These are phyloP conservation scores for Benincasa hispida DNA, from an alignment of 306 rosid species.

Conservation along the genomic window DNA sequence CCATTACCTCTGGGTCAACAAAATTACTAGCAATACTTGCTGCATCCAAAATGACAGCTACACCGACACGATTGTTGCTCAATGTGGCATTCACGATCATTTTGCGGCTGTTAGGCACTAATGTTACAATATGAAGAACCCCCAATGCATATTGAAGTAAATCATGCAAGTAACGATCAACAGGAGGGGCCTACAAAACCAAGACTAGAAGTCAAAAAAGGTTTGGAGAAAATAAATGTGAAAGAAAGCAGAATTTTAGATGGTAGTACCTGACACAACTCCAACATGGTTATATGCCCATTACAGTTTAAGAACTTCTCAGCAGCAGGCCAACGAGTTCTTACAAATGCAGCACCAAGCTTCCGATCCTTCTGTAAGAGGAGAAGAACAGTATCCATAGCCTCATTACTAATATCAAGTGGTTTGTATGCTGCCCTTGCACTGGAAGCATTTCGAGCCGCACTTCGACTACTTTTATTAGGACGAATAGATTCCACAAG, in stretches of 20 bases:
- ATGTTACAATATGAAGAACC: slow-evolving; percentile 79
- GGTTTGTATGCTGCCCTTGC: slow-evolving; percentile 92
- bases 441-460: slow-evolving; percentile 68
- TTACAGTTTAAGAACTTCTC: slow-evolving; percentile 67
- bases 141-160: slow-evolving; percentile 96
- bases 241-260: neutral
- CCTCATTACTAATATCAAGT: slow-evolving; percentile 82
- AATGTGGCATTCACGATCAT: slow-evolving; percentile 77
- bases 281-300: slow-evolving; percentile 88
- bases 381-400: slow-evolving; percentile 72
- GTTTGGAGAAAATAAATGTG: neutral
- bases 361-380: slow-evolving; percentile 93
- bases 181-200: slow-evolving; percentile 82
- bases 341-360: slow-evolving; percentile 87
- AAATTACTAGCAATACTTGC: slow-evolving; percentile 73
- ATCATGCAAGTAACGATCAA: slow-evolving; percentile 88
- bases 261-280: slow-evolving; percentile 78
- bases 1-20: slow-evolving; percentile 82
- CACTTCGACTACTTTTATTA: slow-evolving; percentile 70
- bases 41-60: slow-evolving; percentile 94
- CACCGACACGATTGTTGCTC: slow-evolving; percentile 82
- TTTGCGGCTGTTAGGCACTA: slow-evolving; percentile 90
- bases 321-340: slow-evolving; percentile 76
- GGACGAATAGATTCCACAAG: slow-evolving; percentile 91
- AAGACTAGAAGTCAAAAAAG: slow-evolving; percentile 2